Evolutionary conservation across 202 grass and related monocot species (phyloP).

Genomic region (Zoysia matrella): DNA sequence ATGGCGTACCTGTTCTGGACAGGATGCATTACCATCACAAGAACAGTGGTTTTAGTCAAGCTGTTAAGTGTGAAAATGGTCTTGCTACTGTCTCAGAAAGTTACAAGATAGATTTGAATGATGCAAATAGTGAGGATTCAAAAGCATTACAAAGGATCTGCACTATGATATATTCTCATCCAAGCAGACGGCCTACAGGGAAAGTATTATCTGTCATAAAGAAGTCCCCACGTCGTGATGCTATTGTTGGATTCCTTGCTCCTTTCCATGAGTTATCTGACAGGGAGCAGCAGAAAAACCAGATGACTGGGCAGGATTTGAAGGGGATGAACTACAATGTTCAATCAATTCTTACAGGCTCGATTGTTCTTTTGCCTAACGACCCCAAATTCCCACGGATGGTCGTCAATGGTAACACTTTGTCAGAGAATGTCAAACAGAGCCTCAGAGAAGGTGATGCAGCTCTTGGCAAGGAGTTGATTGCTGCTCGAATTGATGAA

Average conservation of each 20-base stretch:
- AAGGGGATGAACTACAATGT: conserved; percentile 56
- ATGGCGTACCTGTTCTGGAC: conserved; percentile 41
- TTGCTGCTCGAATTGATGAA: conserved; percentile 77
- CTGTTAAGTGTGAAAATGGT: conserved; percentile 65
- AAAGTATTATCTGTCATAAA: conserved; percentile 77
- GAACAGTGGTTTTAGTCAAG: conserved; percentile 75
- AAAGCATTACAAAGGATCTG: conserved; percentile 75
- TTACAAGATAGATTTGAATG: conserved; percentile 27
- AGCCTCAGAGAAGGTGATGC: conserved; percentile 63
- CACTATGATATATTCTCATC: conserved; percentile 68
- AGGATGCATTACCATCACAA: conserved; percentile 62
- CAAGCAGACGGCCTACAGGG: conserved; percentile 85
- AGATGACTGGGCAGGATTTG: conserved; percentile 15
- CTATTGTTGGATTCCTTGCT: conserved; percentile 85
- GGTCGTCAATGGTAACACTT: conserved; percentile 55
- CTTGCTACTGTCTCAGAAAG: conserved; percentile 49
- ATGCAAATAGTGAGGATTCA: conserved; percentile 52
- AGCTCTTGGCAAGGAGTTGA: conserved; percentile 67
- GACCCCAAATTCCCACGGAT: conserved; percentile 88
- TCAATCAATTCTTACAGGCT: conserved; percentile 38
- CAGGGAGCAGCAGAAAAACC: conserved; percentile 54
- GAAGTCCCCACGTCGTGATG: conserved; percentile 68
- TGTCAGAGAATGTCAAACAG: conserved; percentile 64
- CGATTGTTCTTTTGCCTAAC: conserved; percentile 64
- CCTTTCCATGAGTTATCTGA: conserved; percentile 53